Percentiles rank a stretch among this genome's conserved stretches.
phyloP scores from a whole-genome alignment of 2,329 filamentous ascomycete genomes.

The Cladophialophora chaetospira region DNA sequence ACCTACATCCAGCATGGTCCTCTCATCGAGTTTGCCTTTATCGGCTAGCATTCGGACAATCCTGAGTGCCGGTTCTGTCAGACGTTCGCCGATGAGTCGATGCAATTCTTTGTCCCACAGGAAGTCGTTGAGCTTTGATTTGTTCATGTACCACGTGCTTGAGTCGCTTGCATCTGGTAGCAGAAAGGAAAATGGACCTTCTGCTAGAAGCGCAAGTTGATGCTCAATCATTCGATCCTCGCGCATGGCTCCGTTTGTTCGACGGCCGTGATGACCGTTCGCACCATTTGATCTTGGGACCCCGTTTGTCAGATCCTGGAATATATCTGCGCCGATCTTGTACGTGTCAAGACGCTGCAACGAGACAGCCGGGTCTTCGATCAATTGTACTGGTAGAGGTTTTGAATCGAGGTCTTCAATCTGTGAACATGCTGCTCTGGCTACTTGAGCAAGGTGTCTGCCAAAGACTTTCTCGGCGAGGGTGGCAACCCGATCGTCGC shows the following conservation, averaged over 20 bases:
- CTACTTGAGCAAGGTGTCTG: conserved; percentile 11
- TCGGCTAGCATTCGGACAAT: conserved; percentile 80
- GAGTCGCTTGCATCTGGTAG: conserved; percentile 49
- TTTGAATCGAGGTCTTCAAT: conserved; percentile 47
- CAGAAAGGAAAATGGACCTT: conserved; percentile 44
- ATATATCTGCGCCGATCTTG: conserved; percentile 8
- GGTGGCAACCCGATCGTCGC: conserved; percentile 19
- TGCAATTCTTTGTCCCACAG: conserved; percentile 80
- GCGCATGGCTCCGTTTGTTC: conserved; percentile 5
- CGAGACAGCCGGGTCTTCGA: neutral
- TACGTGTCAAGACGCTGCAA: conserved; percentile 13
- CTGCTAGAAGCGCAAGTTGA: conserved; percentile 53
- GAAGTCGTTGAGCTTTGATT: conserved; percentile 68
- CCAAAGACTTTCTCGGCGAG: conserved; percentile 22
- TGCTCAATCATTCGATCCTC: conserved; percentile 24
- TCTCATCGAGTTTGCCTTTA: conserved; percentile 94
- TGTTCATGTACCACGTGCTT: conserved; percentile 82
- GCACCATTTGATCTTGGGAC: neutral
- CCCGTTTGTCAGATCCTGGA: neutral
- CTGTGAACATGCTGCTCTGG: conserved; percentile 40
- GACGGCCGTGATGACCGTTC: conserved; percentile 16
- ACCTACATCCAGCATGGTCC: conserved; percentile 75
- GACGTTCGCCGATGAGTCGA: conserved; percentile 55
- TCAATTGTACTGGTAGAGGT: conserved; percentile 14
- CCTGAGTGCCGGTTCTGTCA: conserved; percentile 54